Evolutionary conservation across 768 basidiomycete species (phyloP).

Genomic region (Grammothele lineata): DNA sequence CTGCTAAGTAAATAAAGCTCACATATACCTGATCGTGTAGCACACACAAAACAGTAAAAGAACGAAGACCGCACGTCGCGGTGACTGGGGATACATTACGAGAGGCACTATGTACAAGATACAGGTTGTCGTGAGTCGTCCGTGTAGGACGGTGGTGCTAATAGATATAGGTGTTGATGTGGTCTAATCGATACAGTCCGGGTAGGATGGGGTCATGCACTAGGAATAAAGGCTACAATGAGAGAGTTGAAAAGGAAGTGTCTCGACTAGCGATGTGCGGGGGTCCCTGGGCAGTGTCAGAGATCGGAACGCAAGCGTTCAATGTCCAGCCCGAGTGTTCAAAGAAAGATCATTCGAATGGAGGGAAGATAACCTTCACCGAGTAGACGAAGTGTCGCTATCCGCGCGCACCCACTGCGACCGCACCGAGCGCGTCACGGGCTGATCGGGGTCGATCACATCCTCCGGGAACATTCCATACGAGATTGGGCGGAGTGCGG

Average conservation of each 20-base stretch:
- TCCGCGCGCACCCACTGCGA: slow-evolving; percentile 35
- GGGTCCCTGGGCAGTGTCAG: slow-evolving; percentile 2
- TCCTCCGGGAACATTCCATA: slow-evolving; percentile 23
- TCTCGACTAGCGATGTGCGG: slow-evolving; percentile 15
- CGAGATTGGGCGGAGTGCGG: slow-evolving; percentile 13
- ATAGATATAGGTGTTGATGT: background rate
- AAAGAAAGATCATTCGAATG: background rate
- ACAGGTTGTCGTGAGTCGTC: slow-evolving; percentile 5
- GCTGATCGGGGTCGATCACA: slow-evolving; percentile 46
- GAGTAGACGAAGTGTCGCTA: slow-evolving; percentile 3
- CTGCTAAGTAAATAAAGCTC: too few species aligned
- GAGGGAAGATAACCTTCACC: too few species aligned
- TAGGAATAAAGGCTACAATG: slow-evolving; percentile 9
- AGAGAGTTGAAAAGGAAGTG: background rate
- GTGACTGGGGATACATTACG: slow-evolving; percentile 10
- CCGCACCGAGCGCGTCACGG: slow-evolving; percentile 48
- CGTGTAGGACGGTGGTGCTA: background rate
- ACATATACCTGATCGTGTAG: too few species aligned
- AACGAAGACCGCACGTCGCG: background rate
- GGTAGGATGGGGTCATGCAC: background rate
- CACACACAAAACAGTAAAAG: too few species aligned
- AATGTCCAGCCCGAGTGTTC: background rate
- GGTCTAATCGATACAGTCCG: slow-evolving; percentile 15
- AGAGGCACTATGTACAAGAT: slow-evolving; percentile 13
- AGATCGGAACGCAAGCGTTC: slow-evolving; percentile 11